Percentiles rank a stretch among this genome's conserved stretches.
These are phyloP conservation scores for Fusarium heterosporum DNA, from an alignment of 2,329 filamentous ascomycete species.

Conservation along the genomic window DNA sequence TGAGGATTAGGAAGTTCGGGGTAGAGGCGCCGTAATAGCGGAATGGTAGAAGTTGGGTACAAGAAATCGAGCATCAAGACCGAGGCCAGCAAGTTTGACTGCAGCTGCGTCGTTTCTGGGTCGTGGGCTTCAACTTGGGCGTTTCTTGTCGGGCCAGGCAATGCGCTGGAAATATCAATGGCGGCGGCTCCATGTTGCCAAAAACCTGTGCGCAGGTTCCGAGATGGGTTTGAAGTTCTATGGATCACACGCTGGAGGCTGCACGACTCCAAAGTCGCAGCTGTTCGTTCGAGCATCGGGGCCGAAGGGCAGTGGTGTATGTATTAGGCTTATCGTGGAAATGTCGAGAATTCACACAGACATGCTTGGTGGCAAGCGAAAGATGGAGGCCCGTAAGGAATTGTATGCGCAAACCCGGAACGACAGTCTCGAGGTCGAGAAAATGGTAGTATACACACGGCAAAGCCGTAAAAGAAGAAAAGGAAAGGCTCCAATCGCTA, in stretches of 20 bases:
- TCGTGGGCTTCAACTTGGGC: conserved; percentile 38
- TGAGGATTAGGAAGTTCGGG: conserved; percentile 46
- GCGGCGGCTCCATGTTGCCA: conserved; percentile 67
- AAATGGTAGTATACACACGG: conserved; percentile 2
- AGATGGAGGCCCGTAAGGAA: conserved; percentile 19
- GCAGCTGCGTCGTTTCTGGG: conserved; percentile 42
- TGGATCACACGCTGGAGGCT: conserved; percentile 65
- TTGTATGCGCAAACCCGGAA: conserved; percentile 5
- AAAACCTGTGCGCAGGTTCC: conserved; percentile 62
- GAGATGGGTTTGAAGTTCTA: conserved; percentile 54
- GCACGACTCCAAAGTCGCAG: conserved; percentile 67
- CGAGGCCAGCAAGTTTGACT: conserved; percentile 57
- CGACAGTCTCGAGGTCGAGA: not conserved
- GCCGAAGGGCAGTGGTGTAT: conserved; percentile 22
- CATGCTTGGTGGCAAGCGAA: conserved; percentile 42
- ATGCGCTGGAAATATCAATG: conserved; percentile 60
- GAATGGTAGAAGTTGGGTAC: conserved; percentile 61
- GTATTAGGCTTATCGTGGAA: conserved; percentile 24
- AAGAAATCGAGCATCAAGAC: conserved; percentile 67
- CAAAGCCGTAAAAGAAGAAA: not conserved
- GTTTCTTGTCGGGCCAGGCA: conserved; percentile 52
- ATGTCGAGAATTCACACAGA: conserved; percentile 18
- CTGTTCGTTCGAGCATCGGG: conserved; percentile 70
- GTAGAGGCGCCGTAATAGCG: conserved; percentile 56
- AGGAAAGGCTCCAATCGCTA: conserved; percentile 8